Base-by-base conservation (phyloP, 176 grass and related monocot species). In the Bolboschoenus planiculmis region DNA sequence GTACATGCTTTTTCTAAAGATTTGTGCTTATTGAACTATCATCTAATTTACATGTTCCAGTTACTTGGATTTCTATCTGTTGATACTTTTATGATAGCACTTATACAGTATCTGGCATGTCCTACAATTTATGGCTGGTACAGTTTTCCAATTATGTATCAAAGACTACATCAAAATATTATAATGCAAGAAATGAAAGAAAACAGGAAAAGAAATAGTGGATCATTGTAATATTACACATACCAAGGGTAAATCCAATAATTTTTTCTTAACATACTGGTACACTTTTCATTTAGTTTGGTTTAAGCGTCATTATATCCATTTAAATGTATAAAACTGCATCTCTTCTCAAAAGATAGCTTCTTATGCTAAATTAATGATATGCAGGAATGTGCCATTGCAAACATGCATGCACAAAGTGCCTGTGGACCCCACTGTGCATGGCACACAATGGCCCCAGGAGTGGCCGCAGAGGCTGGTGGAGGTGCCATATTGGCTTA, bases 331-430 rank as follows among this genome's bases (percentile, higher is more conserved):
- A 47, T 10, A 74, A 74, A 48, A 42, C 24, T 4, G 21, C 7
- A 53, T 77, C 40, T 44, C 40, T 77, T 77, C 46, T 7, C 26
- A 53, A 51, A 51, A 83, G 71, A 67, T 61, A 10, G 14, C n/a
- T 76, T 55, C 56, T 33, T 46, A 7, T n/a, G 37, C 30, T 59
- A 3, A 47, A 33, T 84, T 82, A 5, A 89, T 37, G 15, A 62
- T 13, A 33, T 86, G 55, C 74, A 97, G 91, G 94, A 92, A 93
- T 56, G 31, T 93, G 63, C 87, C 94, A 4, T 79, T 93, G 68
- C 83, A 90, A 87, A 60, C 89, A 7, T 93, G 93, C 42, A 90
- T 97, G 74, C 91, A 94, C 87, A 97, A 91, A 78, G 60, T 97
- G 59, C 84, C 87, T n/a, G 33, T 74, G 54, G 88, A 87, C 42